phyloP scores from a whole-genome alignment of 345 rosid genomes.

The Cochlearia excelsa region DNA sequence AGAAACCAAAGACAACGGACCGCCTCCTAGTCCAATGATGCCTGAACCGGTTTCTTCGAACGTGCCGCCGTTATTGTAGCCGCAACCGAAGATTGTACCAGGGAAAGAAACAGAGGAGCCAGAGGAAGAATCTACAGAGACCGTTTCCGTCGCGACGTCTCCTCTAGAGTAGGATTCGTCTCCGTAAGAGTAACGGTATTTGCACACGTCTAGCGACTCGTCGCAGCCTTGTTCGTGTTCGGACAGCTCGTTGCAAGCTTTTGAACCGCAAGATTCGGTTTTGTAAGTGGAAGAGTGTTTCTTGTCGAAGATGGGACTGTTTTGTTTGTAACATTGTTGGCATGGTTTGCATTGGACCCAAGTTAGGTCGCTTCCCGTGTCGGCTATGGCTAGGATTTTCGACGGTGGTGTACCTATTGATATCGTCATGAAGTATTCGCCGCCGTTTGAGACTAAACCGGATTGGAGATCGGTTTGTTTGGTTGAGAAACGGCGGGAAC shows the following conservation, averaged over 20 bases:
- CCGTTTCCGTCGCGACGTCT: slow-evolving; percentile 44
- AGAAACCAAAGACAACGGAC: slow-evolving; percentile 44
- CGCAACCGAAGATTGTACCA: slow-evolving; percentile 48
- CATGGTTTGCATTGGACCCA: slow-evolving; percentile 75
- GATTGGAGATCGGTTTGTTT: slow-evolving; percentile 37
- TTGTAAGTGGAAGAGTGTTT: slow-evolving; percentile 43
- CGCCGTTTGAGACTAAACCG: slow-evolving; percentile 37
- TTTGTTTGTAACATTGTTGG: slow-evolving; percentile 47
- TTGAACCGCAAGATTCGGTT: slow-evolving; percentile 37
- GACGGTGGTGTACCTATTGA: slow-evolving; percentile 54
- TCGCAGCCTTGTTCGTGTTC: slow-evolving; percentile 24
- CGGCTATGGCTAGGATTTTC: slow-evolving; percentile 44
- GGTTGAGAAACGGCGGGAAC: slow-evolving; percentile 35
- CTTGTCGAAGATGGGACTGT: slow-evolving; percentile 47
- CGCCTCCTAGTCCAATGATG: slow-evolving; percentile 60
- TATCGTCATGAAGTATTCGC: slow-evolving; percentile 55
- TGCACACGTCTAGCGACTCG: slow-evolving; percentile 21
- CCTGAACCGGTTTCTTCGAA: slow-evolving; percentile 47
- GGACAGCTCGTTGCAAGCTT: slow-evolving; percentile 34
- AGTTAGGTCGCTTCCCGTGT: slow-evolving; percentile 59
- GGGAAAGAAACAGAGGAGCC: slow-evolving; percentile 42
- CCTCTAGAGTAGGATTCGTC: slow-evolving; percentile 43
- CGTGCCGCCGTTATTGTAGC: slow-evolving; percentile 44
- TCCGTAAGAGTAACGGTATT: slow-evolving; percentile 38
- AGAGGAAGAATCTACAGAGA: slow-evolving; percentile 40